These are phyloP conservation scores for Mytilinidion resinicola DNA, from an alignment of 495 filamentous ascomycete species.

Conservation along the genomic window DNA sequence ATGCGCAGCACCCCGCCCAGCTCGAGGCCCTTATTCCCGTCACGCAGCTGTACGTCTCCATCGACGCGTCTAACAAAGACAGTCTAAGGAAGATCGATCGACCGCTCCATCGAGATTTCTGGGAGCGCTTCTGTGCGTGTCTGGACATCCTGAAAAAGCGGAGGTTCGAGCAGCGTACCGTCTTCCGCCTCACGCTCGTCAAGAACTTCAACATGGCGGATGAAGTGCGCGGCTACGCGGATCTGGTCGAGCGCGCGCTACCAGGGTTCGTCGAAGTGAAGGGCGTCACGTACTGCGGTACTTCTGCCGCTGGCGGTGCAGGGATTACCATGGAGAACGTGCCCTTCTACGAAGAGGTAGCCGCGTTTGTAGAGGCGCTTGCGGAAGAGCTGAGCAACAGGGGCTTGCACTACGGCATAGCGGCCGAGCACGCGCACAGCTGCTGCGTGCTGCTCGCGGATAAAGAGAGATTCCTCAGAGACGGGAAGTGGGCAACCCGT, in stretches of 20 bases:
- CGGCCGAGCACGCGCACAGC: slow-evolving; percentile 89
- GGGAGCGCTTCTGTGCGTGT: slow-evolving; percentile 88
- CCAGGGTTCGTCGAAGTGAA: slow-evolving; percentile 93
- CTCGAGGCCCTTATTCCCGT: slow-evolving; percentile 73
- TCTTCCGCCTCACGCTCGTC: slow-evolving; percentile 91
- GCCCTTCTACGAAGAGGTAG: slow-evolving; percentile 86
- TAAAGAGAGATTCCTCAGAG: slow-evolving; percentile 62
- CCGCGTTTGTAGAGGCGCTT: slow-evolving; percentile 69
- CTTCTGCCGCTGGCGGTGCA: slow-evolving; percentile 67
- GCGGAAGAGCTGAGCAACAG: slow-evolving; percentile 57
- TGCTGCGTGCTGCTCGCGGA: slow-evolving; percentile 80
- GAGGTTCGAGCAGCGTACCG: slow-evolving; percentile 76
- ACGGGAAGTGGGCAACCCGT: slow-evolving; percentile 80
- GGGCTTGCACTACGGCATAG: slow-evolving; percentile 78
- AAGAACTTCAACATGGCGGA: slow-evolving; percentile 96
- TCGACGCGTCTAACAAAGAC: slow-evolving; percentile 89
- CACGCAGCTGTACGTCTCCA: slow-evolving; percentile 91
- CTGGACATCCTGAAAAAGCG: slow-evolving; percentile 82
- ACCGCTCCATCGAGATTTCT: slow-evolving; percentile 91
- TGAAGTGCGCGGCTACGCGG: slow-evolving; percentile 83
- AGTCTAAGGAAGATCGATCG: slow-evolving; percentile 80
- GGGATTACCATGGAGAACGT: slow-evolving; percentile 94
- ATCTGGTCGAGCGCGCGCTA: slow-evolving; percentile 74
- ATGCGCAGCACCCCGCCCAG: slow-evolving; percentile 94
- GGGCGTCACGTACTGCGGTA: slow-evolving; percentile 95